Conservation (phyloP, 768 basidiomycete genomes). For the Kwoniella newhampshirensis region DNA sequence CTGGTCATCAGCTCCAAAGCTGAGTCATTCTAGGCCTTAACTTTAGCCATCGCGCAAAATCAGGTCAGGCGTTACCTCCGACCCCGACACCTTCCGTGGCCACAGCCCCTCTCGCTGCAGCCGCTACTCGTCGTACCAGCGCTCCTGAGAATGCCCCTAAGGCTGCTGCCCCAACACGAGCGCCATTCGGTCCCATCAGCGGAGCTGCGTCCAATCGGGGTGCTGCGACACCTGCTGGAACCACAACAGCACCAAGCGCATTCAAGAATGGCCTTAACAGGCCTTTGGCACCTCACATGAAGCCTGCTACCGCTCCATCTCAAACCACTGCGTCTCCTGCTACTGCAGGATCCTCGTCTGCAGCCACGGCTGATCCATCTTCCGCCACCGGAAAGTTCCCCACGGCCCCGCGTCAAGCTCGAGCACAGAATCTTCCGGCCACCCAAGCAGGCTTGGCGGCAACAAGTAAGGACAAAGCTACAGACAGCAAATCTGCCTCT, state of each 20-base stretch:
- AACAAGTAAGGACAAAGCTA: background rate
- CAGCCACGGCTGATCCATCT: background rate
- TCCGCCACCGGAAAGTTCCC: constrained; percentile 16
- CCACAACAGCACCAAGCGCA: background rate
- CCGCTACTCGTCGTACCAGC: constrained; percentile 8
- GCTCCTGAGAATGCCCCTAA: constrained; percentile 5
- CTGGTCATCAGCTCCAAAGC: background rate
- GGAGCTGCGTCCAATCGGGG: constrained; percentile 7
- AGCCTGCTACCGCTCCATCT: constrained; percentile 3
- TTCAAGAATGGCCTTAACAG: constrained; percentile 16
- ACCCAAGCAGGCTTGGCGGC: background rate
- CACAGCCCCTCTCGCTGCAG: constrained; percentile 15
- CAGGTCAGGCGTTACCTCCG: constrained; percentile 21
- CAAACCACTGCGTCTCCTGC: background rate
- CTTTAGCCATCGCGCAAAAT: constrained; percentile 59
- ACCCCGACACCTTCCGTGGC: constrained; percentile 15
- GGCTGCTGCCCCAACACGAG: constrained; percentile 13
- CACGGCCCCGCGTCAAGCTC: constrained; percentile 14
- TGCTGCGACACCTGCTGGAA: constrained; percentile 6
- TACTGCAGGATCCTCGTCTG: constrained; percentile 4
- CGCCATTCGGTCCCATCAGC: constrained; percentile 12
- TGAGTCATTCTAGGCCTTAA: constrained; percentile 72
- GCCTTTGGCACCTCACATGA: background rate
- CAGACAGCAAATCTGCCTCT: background rate
- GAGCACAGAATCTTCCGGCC: background rate